Percentiles rank a stretch among this genome's conserved stretches.
These are phyloP conservation scores for Neohortaea acidophila DNA, from an alignment of 495 filamentous ascomycete genomes.

Conservation along the genomic window DNA sequence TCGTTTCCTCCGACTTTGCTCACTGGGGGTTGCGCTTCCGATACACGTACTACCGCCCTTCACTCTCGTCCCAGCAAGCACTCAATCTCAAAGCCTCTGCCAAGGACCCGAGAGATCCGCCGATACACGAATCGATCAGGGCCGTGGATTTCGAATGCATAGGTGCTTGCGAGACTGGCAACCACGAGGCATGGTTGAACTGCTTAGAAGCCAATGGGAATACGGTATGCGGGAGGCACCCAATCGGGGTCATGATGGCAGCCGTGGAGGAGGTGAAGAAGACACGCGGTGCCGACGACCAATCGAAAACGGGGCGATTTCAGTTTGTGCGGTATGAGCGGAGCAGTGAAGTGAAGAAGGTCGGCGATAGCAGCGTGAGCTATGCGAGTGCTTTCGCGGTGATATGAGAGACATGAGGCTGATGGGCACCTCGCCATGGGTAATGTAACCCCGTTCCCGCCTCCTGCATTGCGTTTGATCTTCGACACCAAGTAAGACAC, in stretches of 20 bases:
- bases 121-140: constrained; percentile 64
- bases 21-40: constrained; percentile 84
- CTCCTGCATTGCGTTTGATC: neutral
- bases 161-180: constrained; percentile 62
- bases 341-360: constrained; percentile 57
- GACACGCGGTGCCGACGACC: constrained; percentile 16
- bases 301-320: constrained; percentile 53
- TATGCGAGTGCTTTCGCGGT: constrained; percentile 63
- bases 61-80: constrained; percentile 9
- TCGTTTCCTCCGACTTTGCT: constrained; percentile 89
- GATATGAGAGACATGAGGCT: too few species aligned
- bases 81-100: constrained; percentile 23
- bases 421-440: neutral
- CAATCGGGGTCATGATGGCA: constrained; percentile 88
- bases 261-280: constrained; percentile 47
- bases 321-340: constrained; percentile 84
- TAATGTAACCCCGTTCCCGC: neutral
- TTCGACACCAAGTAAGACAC: neutral
- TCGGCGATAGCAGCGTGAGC: constrained; percentile 78
- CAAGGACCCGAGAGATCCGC: constrained; percentile 32
- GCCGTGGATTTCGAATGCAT: constrained; percentile 70
- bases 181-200: constrained; percentile 50
- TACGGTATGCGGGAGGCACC: constrained; percentile 90
- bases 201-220: constrained; percentile 61
- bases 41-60: constrained; percentile 67